Percentiles rank a stretch among this genome's conserved stretches.
Evolutionary conservation across 148 eudicot species (phyloP).

Genomic region (Chenopodium formosanum): DNA sequence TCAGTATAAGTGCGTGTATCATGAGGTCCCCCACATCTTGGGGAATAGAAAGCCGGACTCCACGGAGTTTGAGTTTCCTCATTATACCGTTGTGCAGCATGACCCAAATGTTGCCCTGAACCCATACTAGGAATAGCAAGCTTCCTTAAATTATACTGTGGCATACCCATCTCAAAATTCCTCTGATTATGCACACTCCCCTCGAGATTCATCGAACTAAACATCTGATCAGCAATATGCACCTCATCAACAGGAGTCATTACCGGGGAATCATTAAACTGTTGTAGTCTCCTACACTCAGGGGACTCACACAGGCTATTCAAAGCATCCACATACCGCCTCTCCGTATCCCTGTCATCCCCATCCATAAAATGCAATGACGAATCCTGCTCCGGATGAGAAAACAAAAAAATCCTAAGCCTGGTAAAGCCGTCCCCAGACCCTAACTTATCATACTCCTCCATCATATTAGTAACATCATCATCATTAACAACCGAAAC

Average conservation of each 20-base stretch:
- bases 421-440: slow-evolving; percentile 85
- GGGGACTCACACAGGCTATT: slow-evolving; percentile 82
- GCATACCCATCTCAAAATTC: slow-evolving; percentile 61
- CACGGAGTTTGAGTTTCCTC: slow-evolving; percentile 59
- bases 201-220: slow-evolving; percentile 69
- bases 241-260: slow-evolving; percentile 51
- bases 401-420: slow-evolving; percentile 81
- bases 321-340: slow-evolving; percentile 90
- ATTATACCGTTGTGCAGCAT: slow-evolving; percentile 41
- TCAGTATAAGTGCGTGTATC: slow-evolving; percentile 56
- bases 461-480: slow-evolving; percentile 97
- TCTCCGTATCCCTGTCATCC: slow-evolving; percentile 85
- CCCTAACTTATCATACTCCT: slow-evolving; percentile 95
- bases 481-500: slow-evolving; percentile 96
- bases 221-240: slow-evolving; percentile 61
- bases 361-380: slow-evolving; percentile 60
- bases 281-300: slow-evolving; percentile 44
- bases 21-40: slow-evolving; percentile 53
- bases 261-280: slow-evolving; percentile 41
- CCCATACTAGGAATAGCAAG: slow-evolving; percentile 65
- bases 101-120: slow-evolving; percentile 48
- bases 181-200: slow-evolving; percentile 60
- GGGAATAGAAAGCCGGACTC: slow-evolving; percentile 87
- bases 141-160: slow-evolving; percentile 58
- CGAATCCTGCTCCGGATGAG: slow-evolving; percentile 64